These are phyloP conservation scores for Erythrophleum ivorense DNA, from an alignment of 331 rosid genomes.

Conservation along the genomic window DNA sequence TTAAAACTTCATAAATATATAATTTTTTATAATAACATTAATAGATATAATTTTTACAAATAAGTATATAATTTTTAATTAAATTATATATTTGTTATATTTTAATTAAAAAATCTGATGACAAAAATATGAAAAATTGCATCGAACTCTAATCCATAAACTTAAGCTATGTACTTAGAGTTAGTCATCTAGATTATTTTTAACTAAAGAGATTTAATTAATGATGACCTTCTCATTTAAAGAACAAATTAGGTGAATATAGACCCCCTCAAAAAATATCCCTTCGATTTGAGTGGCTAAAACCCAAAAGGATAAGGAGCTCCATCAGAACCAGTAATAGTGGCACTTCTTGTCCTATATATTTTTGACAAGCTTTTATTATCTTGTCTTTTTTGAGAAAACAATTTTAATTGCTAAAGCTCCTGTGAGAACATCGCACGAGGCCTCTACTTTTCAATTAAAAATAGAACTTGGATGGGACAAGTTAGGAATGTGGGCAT, in stretches of 20 bases:
- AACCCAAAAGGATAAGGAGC: background rate
- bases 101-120: no score
- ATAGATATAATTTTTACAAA: no score
- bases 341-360: background rate
- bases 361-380: constrained; percentile 32
- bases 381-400: constrained; percentile 16
- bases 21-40: no score
- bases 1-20: no score
- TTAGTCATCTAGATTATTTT: no score
- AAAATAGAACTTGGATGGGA: constrained; percentile 41
- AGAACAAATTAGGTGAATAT: background rate
- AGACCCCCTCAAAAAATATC: no score
- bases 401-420: constrained; percentile 44
- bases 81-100: no score
- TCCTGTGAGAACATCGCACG: constrained; percentile 42
- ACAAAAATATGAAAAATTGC: no score
- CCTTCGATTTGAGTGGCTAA: background rate
- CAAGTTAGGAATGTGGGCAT: constrained; percentile 44
- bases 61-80: no score
- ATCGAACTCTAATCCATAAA: no score
- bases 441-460: constrained; percentile 45
- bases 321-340: background rate
- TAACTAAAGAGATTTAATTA: no score
- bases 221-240: background rate
- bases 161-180: no score